These are phyloP conservation scores for Leersia perrieri DNA, from an alignment of 176 grass and related monocot species.

Conservation along the genomic window DNA sequence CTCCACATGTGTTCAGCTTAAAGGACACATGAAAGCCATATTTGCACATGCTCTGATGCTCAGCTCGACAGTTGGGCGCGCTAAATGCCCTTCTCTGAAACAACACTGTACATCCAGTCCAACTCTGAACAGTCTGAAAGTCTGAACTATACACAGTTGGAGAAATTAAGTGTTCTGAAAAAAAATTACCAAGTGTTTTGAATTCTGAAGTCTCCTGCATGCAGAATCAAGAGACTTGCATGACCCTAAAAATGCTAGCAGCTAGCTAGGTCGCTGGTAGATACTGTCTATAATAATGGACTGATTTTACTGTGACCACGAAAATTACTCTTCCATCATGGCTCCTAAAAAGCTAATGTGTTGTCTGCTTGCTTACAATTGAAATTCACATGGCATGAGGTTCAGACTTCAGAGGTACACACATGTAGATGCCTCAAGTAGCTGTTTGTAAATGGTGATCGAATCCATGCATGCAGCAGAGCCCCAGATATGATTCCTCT, in stretches of 20 bases:
- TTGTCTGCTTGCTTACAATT: not conserved
- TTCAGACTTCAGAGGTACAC: conserved; percentile 5
- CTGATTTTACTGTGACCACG: not conserved
- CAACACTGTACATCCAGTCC: not conserved
- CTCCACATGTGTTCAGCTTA: conserved; percentile 23
- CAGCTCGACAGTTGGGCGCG: conserved; percentile 4
- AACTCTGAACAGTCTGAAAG: not conserved
- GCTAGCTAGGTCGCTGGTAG: not conserved
- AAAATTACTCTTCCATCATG: not conserved
- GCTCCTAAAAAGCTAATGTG: not conserved
- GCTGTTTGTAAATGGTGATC: conserved; percentile 13
- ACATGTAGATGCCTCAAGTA: not conserved
- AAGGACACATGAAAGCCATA: not conserved
- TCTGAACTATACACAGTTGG: not conserved
- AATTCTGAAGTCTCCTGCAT: not conserved
- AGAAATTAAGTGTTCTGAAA: too few relatives aligned
- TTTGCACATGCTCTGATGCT: conserved; percentile 1
- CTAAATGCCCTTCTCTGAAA: not conserved
- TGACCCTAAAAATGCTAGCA: not conserved
- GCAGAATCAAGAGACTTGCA: not conserved
- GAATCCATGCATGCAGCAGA: conserved; percentile 22
- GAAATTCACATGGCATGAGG: conserved; percentile 22
- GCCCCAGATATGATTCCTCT: conserved; percentile 25
- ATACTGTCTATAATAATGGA: not conserved
- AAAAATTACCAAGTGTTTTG: not conserved